Percentiles rank a stretch among this genome's conserved stretches.
phyloP scores from a whole-genome alignment of 768 basidiomycete genomes.

The Pleurotus djamor region DNA sequence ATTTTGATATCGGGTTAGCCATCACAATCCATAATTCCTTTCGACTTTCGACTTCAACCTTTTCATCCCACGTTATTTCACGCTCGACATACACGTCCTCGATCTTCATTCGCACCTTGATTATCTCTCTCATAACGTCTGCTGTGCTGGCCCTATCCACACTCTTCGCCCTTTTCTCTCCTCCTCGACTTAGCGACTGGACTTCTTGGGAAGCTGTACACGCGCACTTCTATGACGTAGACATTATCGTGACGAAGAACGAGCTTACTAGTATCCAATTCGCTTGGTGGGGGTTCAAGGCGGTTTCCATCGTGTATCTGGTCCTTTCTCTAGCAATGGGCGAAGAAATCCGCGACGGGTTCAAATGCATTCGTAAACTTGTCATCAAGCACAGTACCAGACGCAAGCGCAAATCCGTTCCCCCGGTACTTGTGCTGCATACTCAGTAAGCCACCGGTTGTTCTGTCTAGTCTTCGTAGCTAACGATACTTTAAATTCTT shows the following conservation, averaged over 20 bases:
- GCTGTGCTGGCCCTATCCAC: slow-evolving; percentile 27
- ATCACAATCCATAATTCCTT: slow-evolving; percentile 30
- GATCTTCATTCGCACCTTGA: slow-evolving; percentile 56
- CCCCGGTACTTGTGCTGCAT: slow-evolving; percentile 14
- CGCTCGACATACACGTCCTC: slow-evolving; percentile 39
- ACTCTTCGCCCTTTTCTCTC: slow-evolving; percentile 33
- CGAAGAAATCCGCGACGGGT: slow-evolving; percentile 33
- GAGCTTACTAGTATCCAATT: slow-evolving; percentile 23
- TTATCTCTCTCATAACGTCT: slow-evolving; percentile 32
- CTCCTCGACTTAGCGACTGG: slow-evolving; percentile 27
- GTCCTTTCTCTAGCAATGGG: slow-evolving; percentile 32
- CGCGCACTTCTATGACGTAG: slow-evolving; percentile 31
- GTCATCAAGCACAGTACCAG: background rate
- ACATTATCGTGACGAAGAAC: slow-evolving; percentile 21
- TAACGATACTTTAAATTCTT: too few species aligned
- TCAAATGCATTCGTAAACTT: slow-evolving; percentile 26
- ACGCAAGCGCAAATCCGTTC: slow-evolving; percentile 5
- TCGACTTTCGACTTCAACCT: slow-evolving; percentile 15
- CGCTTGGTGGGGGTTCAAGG: slow-evolving; percentile 39
- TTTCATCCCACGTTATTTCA: slow-evolving; percentile 33
- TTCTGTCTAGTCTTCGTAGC: background rate
- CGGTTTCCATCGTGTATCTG: slow-evolving; percentile 35
- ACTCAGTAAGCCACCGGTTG: slow-evolving; percentile 16
- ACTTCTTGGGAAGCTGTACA: slow-evolving; percentile 48
- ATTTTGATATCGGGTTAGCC: slow-evolving; percentile 15